Evolutionary conservation across 2,329 filamentous ascomycete species (phyloP).

Genomic region (Helicocarpus griseus): DNA sequence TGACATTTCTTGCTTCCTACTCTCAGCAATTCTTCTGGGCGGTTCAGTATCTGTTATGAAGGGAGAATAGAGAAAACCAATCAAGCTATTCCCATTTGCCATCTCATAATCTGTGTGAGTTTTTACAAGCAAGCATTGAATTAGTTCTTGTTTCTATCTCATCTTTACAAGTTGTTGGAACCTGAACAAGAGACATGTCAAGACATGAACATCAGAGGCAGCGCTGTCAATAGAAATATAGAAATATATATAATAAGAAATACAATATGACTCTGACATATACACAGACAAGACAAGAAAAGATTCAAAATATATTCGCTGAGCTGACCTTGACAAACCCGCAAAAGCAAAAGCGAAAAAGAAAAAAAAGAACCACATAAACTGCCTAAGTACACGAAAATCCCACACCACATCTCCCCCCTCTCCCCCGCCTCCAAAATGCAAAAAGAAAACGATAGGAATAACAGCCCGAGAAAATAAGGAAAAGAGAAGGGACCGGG

Average conservation of each 20-base stretch:
- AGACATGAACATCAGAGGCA: too few species aligned
- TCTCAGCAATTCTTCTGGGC: too few species aligned
- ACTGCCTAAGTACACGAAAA: neutral
- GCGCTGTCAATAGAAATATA: neutral
- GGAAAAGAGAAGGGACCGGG: neutral
- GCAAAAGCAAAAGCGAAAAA: neutral
- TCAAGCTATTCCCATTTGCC: too few species aligned
- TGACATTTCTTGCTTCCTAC: too few species aligned
- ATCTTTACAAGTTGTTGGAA: too few species aligned
- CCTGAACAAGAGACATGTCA: too few species aligned
- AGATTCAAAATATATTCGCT: neutral
- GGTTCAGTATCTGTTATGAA: too few species aligned
- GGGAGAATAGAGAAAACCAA: too few species aligned
- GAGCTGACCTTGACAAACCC: neutral
- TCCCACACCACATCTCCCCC: neutral
- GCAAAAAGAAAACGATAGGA: neutral
- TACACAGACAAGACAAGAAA: neutral
- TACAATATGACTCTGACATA: neutral
- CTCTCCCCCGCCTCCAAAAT: neutral
- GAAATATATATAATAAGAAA: neutral
- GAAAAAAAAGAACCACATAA: neutral
- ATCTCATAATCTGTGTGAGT: too few species aligned
- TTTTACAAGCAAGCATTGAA: too few species aligned
- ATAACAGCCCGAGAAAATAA: neutral
- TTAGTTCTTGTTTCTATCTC: too few species aligned